A percentile compares a stretch with the other conserved stretches of the same genome.
phyloP scores from a whole-genome alignment of 768 basidiomycete species.

The Lactifluus volemus region DNA sequence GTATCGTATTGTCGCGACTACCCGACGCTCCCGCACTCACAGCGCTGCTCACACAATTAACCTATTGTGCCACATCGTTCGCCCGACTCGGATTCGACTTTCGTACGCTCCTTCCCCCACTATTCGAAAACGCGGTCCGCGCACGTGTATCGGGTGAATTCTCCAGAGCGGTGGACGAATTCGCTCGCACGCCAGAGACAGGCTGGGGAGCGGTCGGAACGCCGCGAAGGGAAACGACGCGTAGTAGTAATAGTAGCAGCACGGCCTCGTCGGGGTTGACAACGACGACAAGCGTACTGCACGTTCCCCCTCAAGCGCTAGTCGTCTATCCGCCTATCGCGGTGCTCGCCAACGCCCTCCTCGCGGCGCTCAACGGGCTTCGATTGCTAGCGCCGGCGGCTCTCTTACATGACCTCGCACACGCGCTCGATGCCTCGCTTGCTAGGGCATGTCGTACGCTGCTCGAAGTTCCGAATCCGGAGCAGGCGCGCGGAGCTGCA shows the following conservation, averaged over 20 bases:
- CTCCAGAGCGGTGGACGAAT: constrained; percentile 29
- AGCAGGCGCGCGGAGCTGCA: constrained; percentile 33
- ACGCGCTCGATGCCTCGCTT: constrained; percentile 45
- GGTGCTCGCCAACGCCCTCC: constrained; percentile 55
- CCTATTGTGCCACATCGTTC: constrained; percentile 89
- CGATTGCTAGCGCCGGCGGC: constrained; percentile 69
- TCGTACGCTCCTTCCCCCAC: constrained; percentile 51
- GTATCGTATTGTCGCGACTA: constrained; percentile 50
- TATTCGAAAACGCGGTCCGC: constrained; percentile 58
- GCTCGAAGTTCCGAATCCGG: constrained; percentile 24
- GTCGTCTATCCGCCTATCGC: constrained; percentile 73
- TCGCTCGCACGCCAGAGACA: constrained; percentile 5
- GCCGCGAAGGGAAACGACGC: constrained; percentile 14
- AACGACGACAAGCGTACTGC: constrained; percentile 28
- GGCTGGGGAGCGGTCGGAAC: constrained; percentile 15
- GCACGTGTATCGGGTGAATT: constrained; percentile 48
- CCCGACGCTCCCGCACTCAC: constrained; percentile 53
- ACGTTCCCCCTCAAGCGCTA: constrained; percentile 64
- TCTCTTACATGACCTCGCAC: constrained; percentile 41
- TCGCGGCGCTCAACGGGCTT: constrained; percentile 69
- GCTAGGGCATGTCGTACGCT: constrained; percentile 38
- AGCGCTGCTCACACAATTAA: constrained; percentile 84
- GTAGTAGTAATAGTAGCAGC: too few species aligned
- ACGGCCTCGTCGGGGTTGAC: background rate
- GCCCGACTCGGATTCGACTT: constrained; percentile 92